Percentiles rank a stretch among this genome's conserved stretches.
Evolutionary conservation across 768 basidiomycete species (phyloP).

Genomic region (Amanita muscaria): DNA sequence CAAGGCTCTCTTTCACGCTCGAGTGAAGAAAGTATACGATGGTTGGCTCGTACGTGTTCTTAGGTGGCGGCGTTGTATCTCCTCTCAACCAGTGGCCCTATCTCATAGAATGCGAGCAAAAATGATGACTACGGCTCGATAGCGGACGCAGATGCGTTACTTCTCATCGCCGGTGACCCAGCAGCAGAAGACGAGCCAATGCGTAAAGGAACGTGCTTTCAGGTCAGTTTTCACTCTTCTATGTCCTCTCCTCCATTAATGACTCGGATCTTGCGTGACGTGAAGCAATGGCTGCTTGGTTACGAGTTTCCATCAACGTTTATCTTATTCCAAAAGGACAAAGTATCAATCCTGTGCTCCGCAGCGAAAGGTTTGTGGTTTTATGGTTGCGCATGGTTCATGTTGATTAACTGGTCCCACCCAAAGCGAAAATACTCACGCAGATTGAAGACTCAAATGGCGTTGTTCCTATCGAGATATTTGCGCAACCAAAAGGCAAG

Average conservation of each 20-base stretch:
- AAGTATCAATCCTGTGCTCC: slow-evolving; percentile 74
- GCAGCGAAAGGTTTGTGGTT: slow-evolving; percentile 66
- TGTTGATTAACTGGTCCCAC: slow-evolving; percentile 5
- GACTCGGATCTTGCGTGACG: slow-evolving; percentile 5
- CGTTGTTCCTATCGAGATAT: slow-evolving; percentile 62
- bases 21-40: slow-evolving; percentile 50
- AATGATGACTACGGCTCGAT: slow-evolving; percentile 68
- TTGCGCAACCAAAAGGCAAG: slow-evolving; percentile 73
- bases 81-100: slow-evolving; percentile 8
- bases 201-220: slow-evolving; percentile 84
- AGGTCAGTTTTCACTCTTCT: slow-evolving; percentile 41
- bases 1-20: slow-evolving; percentile 45
- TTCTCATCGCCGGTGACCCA: slow-evolving; percentile 71
- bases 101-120: slow-evolving; percentile 47
- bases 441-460: slow-evolving; percentile 58
- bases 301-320: slow-evolving; percentile 97
- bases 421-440: slow-evolving; percentile 72
- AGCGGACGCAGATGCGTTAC: slow-evolving; percentile 57
- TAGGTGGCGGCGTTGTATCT: slow-evolving; percentile 7
- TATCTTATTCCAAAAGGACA: slow-evolving; percentile 72
- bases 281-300: slow-evolving; percentile 90
- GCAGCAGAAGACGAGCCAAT: slow-evolving; percentile 84
- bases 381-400: not conserved
- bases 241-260: slow-evolving; percentile 9
- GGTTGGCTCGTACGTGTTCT: slow-evolving; percentile 48